A percentile compares a stretch with the other conserved stretches of the same genome.
Conservation (phyloP, 768 basidiomycete species). For the Ephemerocybe angulata region DNA sequence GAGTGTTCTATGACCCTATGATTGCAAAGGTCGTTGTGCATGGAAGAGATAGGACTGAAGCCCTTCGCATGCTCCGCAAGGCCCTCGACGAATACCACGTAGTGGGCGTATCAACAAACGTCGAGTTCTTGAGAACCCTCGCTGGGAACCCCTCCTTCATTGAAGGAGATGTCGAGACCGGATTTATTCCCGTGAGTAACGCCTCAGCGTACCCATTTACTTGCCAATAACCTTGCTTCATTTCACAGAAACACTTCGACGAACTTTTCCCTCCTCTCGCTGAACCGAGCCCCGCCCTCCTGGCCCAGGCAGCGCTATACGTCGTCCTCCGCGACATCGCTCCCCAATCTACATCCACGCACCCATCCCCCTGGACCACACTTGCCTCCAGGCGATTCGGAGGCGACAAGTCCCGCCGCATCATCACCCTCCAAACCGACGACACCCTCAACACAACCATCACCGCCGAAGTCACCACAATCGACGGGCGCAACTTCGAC, state of each 20-base stretch:
- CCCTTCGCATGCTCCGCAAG: constrained; percentile 71
- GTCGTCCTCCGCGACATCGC: constrained; percentile 61
- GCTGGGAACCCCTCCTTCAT: constrained; percentile 78
- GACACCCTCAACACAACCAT: constrained; percentile 37
- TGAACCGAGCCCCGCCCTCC: constrained; percentile 55
- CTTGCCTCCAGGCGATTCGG: constrained; percentile 76
- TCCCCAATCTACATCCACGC: constrained; percentile 14
- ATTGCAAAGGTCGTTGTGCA: constrained; percentile 91
- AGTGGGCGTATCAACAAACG: constrained; percentile 87
- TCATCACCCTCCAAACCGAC: constrained; percentile 60
- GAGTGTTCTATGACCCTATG: constrained; percentile 90
- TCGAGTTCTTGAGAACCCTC: constrained; percentile 79
- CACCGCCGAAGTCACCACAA: constrained; percentile 38
- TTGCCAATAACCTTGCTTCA: neutral
- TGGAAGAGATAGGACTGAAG: constrained; percentile 79
- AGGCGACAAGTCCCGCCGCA: constrained; percentile 63
- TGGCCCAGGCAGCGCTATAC: constrained; percentile 81
- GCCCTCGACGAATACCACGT: constrained; percentile 88
- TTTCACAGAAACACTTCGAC: constrained; percentile 69
- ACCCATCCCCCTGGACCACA: constrained; percentile 62
- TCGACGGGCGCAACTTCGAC: constrained; percentile 32
- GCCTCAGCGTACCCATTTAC: neutral
- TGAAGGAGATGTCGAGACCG: constrained; percentile 80
- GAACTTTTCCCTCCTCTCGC: constrained; percentile 71
- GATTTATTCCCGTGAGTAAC: constrained; percentile 72